A percentile compares a stretch with the other conserved stretches of the same genome.
phyloP scores from a whole-genome alignment of 306 rosid genomes.

The Lathyrus sativus region DNA sequence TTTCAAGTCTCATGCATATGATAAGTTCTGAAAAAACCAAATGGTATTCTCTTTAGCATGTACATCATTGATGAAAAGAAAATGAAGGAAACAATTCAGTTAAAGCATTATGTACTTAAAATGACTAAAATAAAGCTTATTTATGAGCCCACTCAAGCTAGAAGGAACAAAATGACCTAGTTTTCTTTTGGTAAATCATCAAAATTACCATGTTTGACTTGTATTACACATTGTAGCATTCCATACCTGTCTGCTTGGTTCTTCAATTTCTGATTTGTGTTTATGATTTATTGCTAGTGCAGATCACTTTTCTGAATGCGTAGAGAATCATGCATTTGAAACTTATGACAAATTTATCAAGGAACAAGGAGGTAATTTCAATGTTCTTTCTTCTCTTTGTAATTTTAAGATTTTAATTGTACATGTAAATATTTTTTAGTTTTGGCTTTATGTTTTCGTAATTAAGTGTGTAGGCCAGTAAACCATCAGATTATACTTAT shows the following conservation, averaged over 20 bases:
- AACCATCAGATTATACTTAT: slow-evolving; percentile 25
- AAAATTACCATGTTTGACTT: slow-evolving; percentile 20
- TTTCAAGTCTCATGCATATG: slow-evolving; percentile 17
- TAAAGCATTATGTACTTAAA: slow-evolving; percentile 11
- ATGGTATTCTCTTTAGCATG: slow-evolving; percentile 7
- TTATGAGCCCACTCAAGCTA: slow-evolving; percentile 4
- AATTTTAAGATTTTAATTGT: slow-evolving; percentile 1
- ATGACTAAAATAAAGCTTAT: slow-evolving; percentile 7
- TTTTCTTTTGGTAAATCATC: slow-evolving; percentile 25
- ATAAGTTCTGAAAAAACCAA: slow-evolving; percentile 19
- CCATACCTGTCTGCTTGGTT: slow-evolving; percentile 21
- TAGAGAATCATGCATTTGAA: slow-evolving; percentile 86
- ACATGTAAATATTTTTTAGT: not conserved
- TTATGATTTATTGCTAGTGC: slow-evolving; percentile 47
- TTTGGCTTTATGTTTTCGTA: slow-evolving; percentile 15
- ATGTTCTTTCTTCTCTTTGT: not conserved
- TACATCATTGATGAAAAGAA: slow-evolving; percentile 14
- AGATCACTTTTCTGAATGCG: slow-evolving; percentile 98
- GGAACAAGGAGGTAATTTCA: slow-evolving; percentile 71
- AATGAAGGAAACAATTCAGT: slow-evolving; percentile 1
- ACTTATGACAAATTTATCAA: slow-evolving; percentile 91
- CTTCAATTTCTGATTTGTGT: slow-evolving; percentile 29
- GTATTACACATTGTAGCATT: slow-evolving; percentile 12
- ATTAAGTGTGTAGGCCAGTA: not conserved
- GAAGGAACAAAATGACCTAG: slow-evolving; percentile 15